Base-by-base conservation (phyloP, 352 stramenopile genomes). In the Pythium rishiriense region DNA sequence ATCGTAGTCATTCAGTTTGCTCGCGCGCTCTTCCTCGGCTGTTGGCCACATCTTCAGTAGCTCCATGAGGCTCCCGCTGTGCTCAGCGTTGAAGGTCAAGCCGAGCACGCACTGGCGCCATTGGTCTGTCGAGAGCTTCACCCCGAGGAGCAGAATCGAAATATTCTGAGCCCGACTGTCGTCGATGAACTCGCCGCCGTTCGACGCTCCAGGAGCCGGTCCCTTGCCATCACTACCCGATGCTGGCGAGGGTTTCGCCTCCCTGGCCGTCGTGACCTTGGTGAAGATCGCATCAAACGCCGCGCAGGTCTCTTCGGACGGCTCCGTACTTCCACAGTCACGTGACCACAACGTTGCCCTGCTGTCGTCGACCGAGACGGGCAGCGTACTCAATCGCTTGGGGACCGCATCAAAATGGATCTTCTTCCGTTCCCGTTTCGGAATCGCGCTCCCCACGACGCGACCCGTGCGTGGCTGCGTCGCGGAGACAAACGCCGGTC, bases 151-250 rank as follows among this genome's bases (percentile, higher is more conserved):
- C 24, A 65, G 12, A 11, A 65, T 65, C 4, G 58, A 33, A 19
- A 65, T 51, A 22, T 65, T 65, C 24, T 65, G 58, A 1, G 58
- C n/a, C n/a, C n/a, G n/a, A n/a, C n/a, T n/a, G n/a, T n/a, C n/a
- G n/a, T n/a, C n/a, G n/a, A n/a, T n/a, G n/a, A n/a, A n/a, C 47
- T 10, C 58, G 58, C 6, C 25, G 35, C 24, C 45, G 25, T 15
- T 65, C 58, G 47, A 65, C 58, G 1, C 58, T 37, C 10, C 9
- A 17, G 19, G 9, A 52, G 58, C 33, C 21, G 4, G 31, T 35
- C 31, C 31, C 31, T n/a, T n/a, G n/a, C n/a, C n/a, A n/a, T n/a
- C n/a, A n/a, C n/a, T n/a, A n/a, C n/a, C n/a, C n/a, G n/a, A n/a
- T n/a, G n/a, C n/a, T n/a, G n/a, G n/a, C n/a, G n/a, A n/a, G n/a